Evolutionary conservation across 2,329 filamentous ascomycete genomes (phyloP), one percentile per base, ranked within the genome.

Genomic region (Dothidotthia symphoricarpi): DNA sequence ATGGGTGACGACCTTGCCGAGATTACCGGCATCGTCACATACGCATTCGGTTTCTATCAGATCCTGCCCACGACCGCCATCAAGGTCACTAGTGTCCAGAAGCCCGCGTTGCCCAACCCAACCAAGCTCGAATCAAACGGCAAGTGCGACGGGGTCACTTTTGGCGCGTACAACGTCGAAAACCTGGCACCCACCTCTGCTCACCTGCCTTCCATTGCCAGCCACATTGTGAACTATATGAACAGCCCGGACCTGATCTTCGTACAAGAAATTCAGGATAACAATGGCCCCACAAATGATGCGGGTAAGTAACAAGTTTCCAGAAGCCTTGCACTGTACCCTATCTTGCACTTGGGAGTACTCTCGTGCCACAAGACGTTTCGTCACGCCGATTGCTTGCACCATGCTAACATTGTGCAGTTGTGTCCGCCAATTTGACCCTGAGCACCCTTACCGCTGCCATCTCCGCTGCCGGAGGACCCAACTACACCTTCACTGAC

Each of bases 191-290:
- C 82, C 0, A 71, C 68, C 24, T 78, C 77, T 0, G 49, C 70
- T 2, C 76, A 81, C 47, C 68, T 86, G 16, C 66, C 73, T n/a
- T 65, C 64, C 10, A 73, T 86, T n/a, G 78, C 82, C 2, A 65
- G 70, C 7, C 81, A 87, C 53, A 83, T 88, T 46, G 80, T 81
- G 35, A 67, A 77, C 47, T 81, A 80, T 64, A 67, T 87, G 46
- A 74, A 73, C 41, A 75, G 75, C 0, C 84, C 84, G 0, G 80
- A 83, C 55, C 60, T 87, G 4, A 56, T 88, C 40, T 85, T 85
- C 57, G 54, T 88, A 3, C 83, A 87, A 60, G 84, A 87, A 64
- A 69, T 87, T 30, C 84, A 86, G 64, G 84, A 87, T 57, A 72
- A 82, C 69, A 75, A 72, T 27, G 83, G 83, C 11, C 62, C 74